A percentile compares a stretch with the other conserved stretches of the same genome.
These are phyloP conservation scores for Boletus tomentosulus DNA, from an alignment of 768 basidiomycete genomes.

Conservation along the genomic window DNA sequence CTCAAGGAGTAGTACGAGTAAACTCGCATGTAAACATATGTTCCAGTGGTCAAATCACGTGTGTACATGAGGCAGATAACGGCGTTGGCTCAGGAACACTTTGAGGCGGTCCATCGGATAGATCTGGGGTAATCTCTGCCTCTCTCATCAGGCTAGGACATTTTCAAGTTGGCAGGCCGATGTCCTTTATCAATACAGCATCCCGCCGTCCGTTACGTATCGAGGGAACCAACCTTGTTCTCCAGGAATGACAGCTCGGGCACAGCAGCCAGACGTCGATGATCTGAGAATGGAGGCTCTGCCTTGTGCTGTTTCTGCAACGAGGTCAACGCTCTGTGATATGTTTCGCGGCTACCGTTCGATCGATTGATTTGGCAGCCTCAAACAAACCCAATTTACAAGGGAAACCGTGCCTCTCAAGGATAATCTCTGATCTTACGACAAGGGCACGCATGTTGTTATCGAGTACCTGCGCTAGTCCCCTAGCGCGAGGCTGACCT, in stretches of 20 bases:
- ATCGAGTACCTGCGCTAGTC: not conserved
- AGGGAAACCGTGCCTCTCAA: not conserved
- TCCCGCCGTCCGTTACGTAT: conserved; percentile 9
- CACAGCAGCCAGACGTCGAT: not conserved
- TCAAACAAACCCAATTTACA: not conserved
- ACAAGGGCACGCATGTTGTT: not conserved
- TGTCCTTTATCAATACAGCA: conserved; percentile 16
- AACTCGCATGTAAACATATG: not conserved
- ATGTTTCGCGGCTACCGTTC: not conserved
- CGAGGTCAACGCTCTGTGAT: conserved; percentile 4
- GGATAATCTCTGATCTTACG: not conserved
- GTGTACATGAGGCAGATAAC: conserved; percentile 26
- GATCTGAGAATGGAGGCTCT: not conserved
- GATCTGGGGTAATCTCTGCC: not conserved
- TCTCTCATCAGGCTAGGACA: not conserved
- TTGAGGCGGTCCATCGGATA: not conserved
- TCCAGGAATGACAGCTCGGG: not conserved
- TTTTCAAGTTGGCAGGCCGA: not conserved
- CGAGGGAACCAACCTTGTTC: not conserved
- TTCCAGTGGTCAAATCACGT: not conserved
- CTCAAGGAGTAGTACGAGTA: conserved; percentile 44
- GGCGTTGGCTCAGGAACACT: no score
- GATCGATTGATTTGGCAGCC: not conserved
- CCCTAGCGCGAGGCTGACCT: no score
- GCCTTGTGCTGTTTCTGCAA: conserved; percentile 1